A percentile compares a stretch with the other conserved stretches of the same genome.
These are phyloP conservation scores for Warburgia ugandensis DNA, from an alignment of 164 flowering plant species.

Conservation along the genomic window DNA sequence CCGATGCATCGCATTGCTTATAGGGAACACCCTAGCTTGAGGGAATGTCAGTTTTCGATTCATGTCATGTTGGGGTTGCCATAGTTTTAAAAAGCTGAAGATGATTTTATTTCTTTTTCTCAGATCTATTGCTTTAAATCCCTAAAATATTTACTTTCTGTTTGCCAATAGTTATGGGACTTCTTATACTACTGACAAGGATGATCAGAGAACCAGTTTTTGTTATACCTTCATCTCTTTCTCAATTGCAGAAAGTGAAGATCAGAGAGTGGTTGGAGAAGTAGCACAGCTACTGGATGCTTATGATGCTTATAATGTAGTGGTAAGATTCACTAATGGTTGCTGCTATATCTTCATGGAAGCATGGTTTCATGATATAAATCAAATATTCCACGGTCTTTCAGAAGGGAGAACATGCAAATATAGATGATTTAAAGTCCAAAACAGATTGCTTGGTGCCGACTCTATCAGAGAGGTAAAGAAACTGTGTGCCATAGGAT, in stretches of 20 bases:
- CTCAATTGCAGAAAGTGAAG: constrained; percentile 74
- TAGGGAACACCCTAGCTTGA: too few species aligned
- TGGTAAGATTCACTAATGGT: constrained; percentile 22
- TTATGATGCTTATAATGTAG: constrained; percentile 23
- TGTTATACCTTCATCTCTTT: too few species aligned
- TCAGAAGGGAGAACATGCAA: constrained; percentile 21
- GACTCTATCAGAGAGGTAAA: constrained; percentile 49
- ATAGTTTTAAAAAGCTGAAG: too few species aligned
- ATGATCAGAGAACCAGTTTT: too few species aligned
- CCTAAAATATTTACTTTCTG: too few species aligned
- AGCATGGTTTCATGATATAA: constrained; percentile 1
- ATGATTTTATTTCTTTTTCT: too few species aligned
- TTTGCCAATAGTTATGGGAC: too few species aligned
- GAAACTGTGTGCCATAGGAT: background rate
- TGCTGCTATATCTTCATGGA: background rate
- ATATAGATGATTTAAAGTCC: constrained; percentile 3
- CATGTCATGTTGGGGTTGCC: too few species aligned
- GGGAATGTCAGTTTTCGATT: too few species aligned
- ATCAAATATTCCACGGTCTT: constrained; percentile 3
- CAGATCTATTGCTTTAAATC: too few species aligned
- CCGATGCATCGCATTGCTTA: too few species aligned
- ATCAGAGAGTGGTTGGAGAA: constrained; percentile 60
- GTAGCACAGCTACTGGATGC: constrained; percentile 64
- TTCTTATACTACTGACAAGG: too few species aligned
- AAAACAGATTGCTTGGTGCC: constrained; percentile 13